A percentile compares a stretch with the other conserved stretches of the same genome.
phyloP scores from a whole-genome alignment of 345 rosid genomes.

The Citrus medica region DNA sequence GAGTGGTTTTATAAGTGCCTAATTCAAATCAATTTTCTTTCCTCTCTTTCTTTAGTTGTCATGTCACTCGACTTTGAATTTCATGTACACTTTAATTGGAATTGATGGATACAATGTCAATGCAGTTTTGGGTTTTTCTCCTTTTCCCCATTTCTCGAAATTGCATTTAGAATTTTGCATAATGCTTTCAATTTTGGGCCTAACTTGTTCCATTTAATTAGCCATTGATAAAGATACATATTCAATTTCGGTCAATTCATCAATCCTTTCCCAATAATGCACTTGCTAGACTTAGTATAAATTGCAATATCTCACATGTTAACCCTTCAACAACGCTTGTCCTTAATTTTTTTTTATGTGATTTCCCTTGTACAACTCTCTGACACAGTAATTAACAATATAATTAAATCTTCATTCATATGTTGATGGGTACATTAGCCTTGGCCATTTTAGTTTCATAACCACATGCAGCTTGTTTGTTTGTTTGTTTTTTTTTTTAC shows the following conservation, averaged over 20 bases:
- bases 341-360: too few species aligned
- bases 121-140: not conserved
- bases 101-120: too few species aligned
- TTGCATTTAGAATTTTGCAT: not conserved
- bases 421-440: not conserved
- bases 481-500: too few species aligned
- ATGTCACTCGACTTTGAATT: not conserved
- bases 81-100: not conserved
- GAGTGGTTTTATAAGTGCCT: not conserved
- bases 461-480: not conserved
- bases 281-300: not conserved
- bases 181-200: not conserved
- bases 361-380: not conserved
- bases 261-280: not conserved
- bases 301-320: not conserved
- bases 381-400: not conserved
- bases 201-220: constrained; percentile 4
- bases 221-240: not conserved
- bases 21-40: not conserved
- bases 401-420: not conserved
- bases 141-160: not conserved
- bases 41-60: too few species aligned
- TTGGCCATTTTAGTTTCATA: not conserved
- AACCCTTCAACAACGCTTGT: not conserved
- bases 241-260: too few species aligned